These are phyloP conservation scores for Drechslera avenae DNA, from an alignment of 2,329 filamentous ascomycete species.

Conservation along the genomic window DNA sequence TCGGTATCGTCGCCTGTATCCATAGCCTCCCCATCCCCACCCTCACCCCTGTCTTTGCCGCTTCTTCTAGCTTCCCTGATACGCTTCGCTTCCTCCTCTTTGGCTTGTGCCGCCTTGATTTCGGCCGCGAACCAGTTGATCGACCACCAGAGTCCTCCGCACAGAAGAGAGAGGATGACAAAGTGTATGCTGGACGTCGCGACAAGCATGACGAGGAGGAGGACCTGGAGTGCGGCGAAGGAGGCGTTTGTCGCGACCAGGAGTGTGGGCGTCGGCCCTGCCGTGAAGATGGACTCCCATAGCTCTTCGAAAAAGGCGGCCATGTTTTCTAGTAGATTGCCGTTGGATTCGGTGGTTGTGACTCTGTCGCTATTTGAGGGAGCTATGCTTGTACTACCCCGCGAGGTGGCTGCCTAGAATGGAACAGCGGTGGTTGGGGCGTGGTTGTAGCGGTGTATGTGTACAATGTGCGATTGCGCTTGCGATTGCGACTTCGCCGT, in stretches of 20 bases:
- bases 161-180: conserved; percentile 76
- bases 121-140: conserved; percentile 96
- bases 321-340: conserved; percentile 30
- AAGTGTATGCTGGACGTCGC: conserved; percentile 91
- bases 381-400: conserved; percentile 22
- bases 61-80: conserved; percentile 49
- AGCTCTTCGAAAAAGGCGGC: conserved; percentile 71
- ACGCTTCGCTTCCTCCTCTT: conserved; percentile 57
- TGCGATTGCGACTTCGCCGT: conserved; percentile 16
- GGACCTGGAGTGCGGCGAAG: conserved; percentile 81
- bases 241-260: conserved; percentile 87
- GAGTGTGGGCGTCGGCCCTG: conserved; percentile 85
- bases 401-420: conserved; percentile 30
- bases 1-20: conserved; percentile 56
- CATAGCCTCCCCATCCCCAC: conserved; percentile 44
- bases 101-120: conserved; percentile 54
- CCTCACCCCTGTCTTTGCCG: conserved; percentile 47
- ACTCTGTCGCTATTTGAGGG: conserved; percentile 4
- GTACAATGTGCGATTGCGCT: conserved; percentile 11
- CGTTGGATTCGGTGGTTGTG: neutral
- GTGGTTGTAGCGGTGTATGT: conserved; percentile 14
- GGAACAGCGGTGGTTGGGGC: conserved; percentile 16
- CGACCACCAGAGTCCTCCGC: conserved; percentile 83
- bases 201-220: conserved; percentile 76
- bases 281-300: conserved; percentile 91